Evolutionary conservation across 495 filamentous ascomycete species (phyloP), one percentile per base, ranked within the genome.

Genomic region (Xylaria curta): DNA sequence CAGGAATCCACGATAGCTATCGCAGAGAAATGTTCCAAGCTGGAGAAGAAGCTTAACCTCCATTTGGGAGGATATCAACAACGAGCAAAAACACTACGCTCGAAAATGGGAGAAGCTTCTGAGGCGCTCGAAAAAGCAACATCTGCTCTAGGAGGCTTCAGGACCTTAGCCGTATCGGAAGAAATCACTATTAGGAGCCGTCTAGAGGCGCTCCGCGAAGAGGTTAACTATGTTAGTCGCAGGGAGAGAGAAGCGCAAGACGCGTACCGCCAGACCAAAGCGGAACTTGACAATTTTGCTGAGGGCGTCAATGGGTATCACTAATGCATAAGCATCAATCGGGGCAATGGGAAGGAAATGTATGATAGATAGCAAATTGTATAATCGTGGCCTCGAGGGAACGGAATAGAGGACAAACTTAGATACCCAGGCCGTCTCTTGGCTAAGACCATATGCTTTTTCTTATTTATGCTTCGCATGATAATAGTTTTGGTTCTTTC

Each of bases 211-310:
- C 83, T 98, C 63, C 89, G 92, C 54, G 89, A 89, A n/a, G 94
- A 97, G 77, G 94, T 97, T 26, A 87, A 85, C 19, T 94, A 94
- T 79, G 88, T 98, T 28, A 91, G 89, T 78, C 90, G 89, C 70
- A 87, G 94, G 69, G 95, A 97, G 85, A 86, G 93, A 62, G 94
- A 97, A 84, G 93, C 93, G 38, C 97, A 99, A 81, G 94, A 98
- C 70, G 78, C 91, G 74, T 98, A 95, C 78, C 86, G 91, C 77
- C 83, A 80, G 70, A 86, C 89, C 70, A 94, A 87, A 78, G 92
- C 93, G 47, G 96, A 98, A 83, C 78, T 98, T 68, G 91, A 92
- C 62, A 17, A 51, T 51, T 60, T 66, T 42, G 19, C 59, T 19
- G 72, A 78, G 38, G 78, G 78, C 67, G 70, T 76, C 12, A 84